Base-by-base conservation (phyloP, 768 basidiomycete genomes). In the Suillus tomentosus region DNA sequence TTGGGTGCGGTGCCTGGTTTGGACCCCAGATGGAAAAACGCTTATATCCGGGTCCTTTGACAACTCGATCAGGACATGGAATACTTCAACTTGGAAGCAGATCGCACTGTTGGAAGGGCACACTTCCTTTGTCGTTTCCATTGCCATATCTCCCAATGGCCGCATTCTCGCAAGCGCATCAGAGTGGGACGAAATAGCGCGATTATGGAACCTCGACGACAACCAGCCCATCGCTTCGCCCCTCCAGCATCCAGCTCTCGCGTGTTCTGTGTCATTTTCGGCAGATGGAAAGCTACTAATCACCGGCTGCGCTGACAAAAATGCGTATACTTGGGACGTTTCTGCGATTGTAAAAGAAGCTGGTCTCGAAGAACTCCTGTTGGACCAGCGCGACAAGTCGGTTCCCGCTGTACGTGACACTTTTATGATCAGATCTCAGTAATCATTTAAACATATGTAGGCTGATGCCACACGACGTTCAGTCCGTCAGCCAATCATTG, bases 131-230 rank as follows among this genome's bases (percentile, higher is more conserved):
- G 45, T 47, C 45, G 2, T 1, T 0, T 10, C 4, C 10, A 47
- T 47, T 47, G 45, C 45, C n/a, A 22, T 47, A 47, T 47, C 45
- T 47, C 19, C 19, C 0, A 47, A 47, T 47, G n/a, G n/a, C 45
- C n/a, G 45, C n/a, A 47, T 47, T n/a, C 10, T 47, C 5, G 45
- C 45, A 47, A 47, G n/a, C 45, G n/a, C n/a, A 47, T 47, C 45
- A 0, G n/a, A n/a, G n/a, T 2, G 1, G 3, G n/a, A 47, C 1
- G 11, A n/a, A 0, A 47, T n/a, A 47, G n/a, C 10, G 10, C 45
- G 2, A 5, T 11, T n/a, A 22, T 47, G 45, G 45, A n/a, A 47
- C 45, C n/a, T 47, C 45, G 11, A 47, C 5, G 13, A 47, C 9
- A 47, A 22, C n/a, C 45, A 22, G n/a, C n/a, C n/a, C 10, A 47